A percentile compares a stretch with the other conserved stretches of the same genome.
Evolutionary conservation across 805 yeast species (phyloP).

Genomic region (Yarrowia hollandica): DNA sequence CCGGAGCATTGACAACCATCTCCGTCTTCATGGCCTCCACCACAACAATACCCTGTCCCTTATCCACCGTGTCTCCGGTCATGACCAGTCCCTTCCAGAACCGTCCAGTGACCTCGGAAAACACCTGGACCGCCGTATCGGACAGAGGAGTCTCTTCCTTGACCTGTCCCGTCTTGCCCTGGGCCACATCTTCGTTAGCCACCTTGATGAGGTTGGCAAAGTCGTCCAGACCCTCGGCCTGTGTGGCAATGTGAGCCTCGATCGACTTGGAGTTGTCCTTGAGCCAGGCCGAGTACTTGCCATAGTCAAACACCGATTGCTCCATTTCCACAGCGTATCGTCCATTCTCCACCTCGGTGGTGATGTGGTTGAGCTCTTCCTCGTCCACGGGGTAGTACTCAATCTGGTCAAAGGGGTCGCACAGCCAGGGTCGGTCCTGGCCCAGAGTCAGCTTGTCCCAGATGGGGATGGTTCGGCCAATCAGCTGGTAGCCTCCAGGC

Average conservation of each 20-base stretch:
- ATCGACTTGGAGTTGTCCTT: conserved; percentile 71
- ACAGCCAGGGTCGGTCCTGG: conserved; percentile 77
- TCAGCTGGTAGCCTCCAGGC: conserved; percentile 97
- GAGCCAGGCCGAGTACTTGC: conserved; percentile 75
- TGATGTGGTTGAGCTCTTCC: conserved; percentile 68
- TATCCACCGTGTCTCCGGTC: conserved; percentile 71
- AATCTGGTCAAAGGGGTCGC: conserved; percentile 89
- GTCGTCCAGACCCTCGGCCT: conserved; percentile 83
- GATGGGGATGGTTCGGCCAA: conserved; percentile 94
- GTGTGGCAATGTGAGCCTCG: conserved; percentile 59
- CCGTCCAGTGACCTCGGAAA: conserved; percentile 95
- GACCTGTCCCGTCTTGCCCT: conserved; percentile 50
- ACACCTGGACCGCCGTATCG: conserved; percentile 74
- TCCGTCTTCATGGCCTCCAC: conserved; percentile 99
- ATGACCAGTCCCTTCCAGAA: conserved; percentile 86
- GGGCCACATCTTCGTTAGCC: conserved; percentile 77
- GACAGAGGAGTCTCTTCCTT: conserved; percentile 41
- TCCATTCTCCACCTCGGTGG: conserved; percentile 79
- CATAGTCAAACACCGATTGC: conserved; percentile 80
- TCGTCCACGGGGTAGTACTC: conserved; percentile 92
- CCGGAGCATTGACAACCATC: conserved; percentile 78
- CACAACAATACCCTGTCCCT: conserved; percentile 79
- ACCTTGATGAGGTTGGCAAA: conserved; percentile 80
- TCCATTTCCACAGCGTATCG: conserved; percentile 70
- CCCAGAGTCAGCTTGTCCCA: conserved; percentile 93